Conservation (phyloP, 164 flowering plant species). For the Vitis cinerea region DNA sequence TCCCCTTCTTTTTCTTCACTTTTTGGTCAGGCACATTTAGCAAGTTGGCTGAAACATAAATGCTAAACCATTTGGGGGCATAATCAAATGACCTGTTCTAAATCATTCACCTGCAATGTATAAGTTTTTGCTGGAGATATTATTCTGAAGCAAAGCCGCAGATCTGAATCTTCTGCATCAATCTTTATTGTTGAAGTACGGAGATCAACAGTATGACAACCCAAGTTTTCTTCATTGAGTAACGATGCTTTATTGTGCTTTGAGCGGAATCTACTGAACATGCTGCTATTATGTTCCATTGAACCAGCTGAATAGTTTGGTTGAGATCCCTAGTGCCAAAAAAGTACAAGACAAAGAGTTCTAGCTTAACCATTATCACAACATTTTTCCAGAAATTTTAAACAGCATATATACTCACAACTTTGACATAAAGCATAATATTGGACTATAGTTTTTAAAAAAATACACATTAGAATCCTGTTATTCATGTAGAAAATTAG, state of each 20-base stretch:
- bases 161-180: conserved; percentile 87
- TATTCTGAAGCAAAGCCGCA: conserved; percentile 87
- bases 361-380: neutral
- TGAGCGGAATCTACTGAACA: conserved; percentile 82
- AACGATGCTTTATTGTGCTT: conserved; percentile 57
- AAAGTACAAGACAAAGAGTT: neutral
- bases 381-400: neutral
- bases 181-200: conserved; percentile 75
- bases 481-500: no score
- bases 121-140: conserved; percentile 79
- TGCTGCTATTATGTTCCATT: conserved; percentile 53
- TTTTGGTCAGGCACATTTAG: neutral
- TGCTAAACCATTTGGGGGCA: neutral
- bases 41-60: neutral
- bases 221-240: conserved; percentile 46
- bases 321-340: conserved; percentile 46
- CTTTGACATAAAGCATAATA: neutral
- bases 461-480: no score
- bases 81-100: neutral
- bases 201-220: conserved; percentile 71
- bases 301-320: conserved; percentile 43
- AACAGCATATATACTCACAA: neutral
- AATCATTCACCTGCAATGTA: conserved; percentile 71
- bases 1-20: neutral
- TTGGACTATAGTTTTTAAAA: neutral